Conservation (phyloP, 2,329 filamentous ascomycete species). For the Endoconidiophora laricicola region DNA sequence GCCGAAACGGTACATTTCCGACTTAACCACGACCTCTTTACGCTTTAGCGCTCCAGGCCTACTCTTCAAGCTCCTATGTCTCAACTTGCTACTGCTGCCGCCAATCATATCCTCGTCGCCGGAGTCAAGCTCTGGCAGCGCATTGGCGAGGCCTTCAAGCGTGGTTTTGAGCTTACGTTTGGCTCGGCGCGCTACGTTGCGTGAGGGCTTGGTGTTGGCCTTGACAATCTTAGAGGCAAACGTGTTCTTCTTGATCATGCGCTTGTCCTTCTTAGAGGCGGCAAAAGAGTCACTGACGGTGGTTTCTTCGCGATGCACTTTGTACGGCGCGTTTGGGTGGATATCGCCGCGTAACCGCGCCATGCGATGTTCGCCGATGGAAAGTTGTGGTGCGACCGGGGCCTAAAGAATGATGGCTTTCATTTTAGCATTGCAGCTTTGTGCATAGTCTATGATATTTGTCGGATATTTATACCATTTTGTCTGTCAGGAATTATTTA, state of each 20-base stretch:
- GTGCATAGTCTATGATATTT: no score
- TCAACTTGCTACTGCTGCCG: constrained; percentile 40
- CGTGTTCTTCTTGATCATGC: constrained; percentile 59
- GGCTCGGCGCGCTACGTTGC: constrained; percentile 37
- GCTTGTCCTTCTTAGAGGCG: constrained; percentile 69
- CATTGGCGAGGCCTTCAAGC: constrained; percentile 61
- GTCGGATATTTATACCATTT: constrained; percentile 1
- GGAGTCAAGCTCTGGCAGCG: constrained; percentile 46
- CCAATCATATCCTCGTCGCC: constrained; percentile 29
- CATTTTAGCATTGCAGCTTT: background rate
- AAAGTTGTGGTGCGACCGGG: constrained; percentile 31
- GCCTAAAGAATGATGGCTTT: constrained; percentile 11
- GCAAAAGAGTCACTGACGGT: constrained; percentile 42
- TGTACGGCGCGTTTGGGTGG: constrained; percentile 34
- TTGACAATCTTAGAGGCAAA: constrained; percentile 67
- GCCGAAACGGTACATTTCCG: constrained; percentile 72
- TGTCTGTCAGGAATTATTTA: background rate
- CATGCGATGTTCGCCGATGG: constrained; percentile 39
- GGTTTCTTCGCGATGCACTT: constrained; percentile 34
- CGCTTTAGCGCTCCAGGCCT: constrained; percentile 66
- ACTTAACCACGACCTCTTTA: constrained; percentile 62
- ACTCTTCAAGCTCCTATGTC: constrained; percentile 57
- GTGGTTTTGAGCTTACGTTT: constrained; percentile 64
- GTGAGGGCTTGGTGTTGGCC: constrained; percentile 36
- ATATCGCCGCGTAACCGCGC: constrained; percentile 32